phyloP scores from a whole-genome alignment of 2,329 filamentous ascomycete genomes.

The Aspergillus tanneri region DNA sequence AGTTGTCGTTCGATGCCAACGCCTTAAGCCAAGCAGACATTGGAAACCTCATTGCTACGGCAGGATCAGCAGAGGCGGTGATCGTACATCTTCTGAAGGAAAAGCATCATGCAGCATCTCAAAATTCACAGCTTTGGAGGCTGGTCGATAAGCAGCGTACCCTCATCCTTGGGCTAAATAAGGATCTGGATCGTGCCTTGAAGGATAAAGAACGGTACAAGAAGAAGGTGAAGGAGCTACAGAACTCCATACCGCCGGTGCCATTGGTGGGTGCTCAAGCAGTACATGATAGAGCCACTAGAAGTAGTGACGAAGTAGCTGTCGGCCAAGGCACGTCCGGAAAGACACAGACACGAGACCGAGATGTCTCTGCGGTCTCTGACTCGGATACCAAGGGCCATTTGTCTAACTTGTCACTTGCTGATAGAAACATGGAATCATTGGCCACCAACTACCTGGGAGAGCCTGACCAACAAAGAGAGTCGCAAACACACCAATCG shows the following conservation, averaged over 20 bases:
- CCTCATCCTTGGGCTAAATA: slow-evolving; percentile 91
- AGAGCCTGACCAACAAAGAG: slow-evolving; percentile 8
- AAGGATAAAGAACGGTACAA: slow-evolving; percentile 95
- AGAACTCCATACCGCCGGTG: slow-evolving; percentile 48
- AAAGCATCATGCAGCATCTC: slow-evolving; percentile 81
- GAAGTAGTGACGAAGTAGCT: slow-evolving; percentile 1
- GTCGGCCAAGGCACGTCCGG: background rate
- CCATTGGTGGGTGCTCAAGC: slow-evolving; percentile 22
- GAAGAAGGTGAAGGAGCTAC: slow-evolving; percentile 79
- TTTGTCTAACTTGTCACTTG: background rate
- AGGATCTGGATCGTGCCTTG: slow-evolving; percentile 83
- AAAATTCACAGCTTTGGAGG: slow-evolving; percentile 92
- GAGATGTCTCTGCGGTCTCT: background rate
- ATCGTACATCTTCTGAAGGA: slow-evolving; percentile 87
- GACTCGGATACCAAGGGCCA: background rate
- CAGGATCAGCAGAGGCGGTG: slow-evolving; percentile 84
- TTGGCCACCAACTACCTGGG: background rate
- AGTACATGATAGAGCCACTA: slow-evolving; percentile 14
- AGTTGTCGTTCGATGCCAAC: slow-evolving; percentile 57
- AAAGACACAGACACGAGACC: slow-evolving; percentile 2
- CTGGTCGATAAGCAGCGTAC: slow-evolving; percentile 93
- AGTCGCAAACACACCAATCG: slow-evolving; percentile 12
- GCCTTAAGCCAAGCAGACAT: slow-evolving; percentile 70
- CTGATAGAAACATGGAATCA: background rate
- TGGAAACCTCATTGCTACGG: slow-evolving; percentile 72